Evolutionary conservation across 495 filamentous ascomycete species (phyloP), one percentile per base, ranked within the genome.

Genomic region (Neurospora discreta): DNA sequence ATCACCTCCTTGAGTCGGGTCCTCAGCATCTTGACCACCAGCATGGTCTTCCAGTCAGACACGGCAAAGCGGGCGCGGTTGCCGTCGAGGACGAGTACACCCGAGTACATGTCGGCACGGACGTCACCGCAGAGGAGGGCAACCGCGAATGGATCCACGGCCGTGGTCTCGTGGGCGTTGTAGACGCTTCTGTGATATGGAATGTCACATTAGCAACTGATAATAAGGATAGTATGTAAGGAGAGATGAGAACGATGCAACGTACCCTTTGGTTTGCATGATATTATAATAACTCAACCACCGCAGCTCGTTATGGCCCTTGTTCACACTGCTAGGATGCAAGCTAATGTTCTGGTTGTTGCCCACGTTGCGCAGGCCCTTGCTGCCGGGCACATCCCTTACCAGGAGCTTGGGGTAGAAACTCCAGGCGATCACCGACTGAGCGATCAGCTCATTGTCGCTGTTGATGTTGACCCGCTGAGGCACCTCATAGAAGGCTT

Each of bases 241-340:
- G 26, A 33, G 52, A 7, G 8, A 10, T 1, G 15, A 6, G 69
- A 69, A 69, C 39, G 36, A 16, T 23, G 52, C 39, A 42, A 79
- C 85, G 74, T 85, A 90, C 84, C 88, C 86, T 75, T 91, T 95
- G 33, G 91, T 90, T 80, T 97, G 93, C 94, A 98, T 97, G 72
- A 98, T 97, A 74, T 95, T 90, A 79, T 99, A 98, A 79, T 95
- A 99, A 1, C 91, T 93, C 60, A 98, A 80, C 90, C 91, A 97
- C 76, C 88, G 88, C n/a, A 91, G 78, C 20, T 87, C 84, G 16
- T 88, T 84, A 26, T 86, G 82, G 23, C 84, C 87, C 78, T 94
- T 92, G 79, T 96, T 97, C 68, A 98, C 91, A 0, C 93, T 95
- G 16, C 88, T 91, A 1, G 93, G 92, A 77, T 95, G 92, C 10